Conservation (phyloP, 2,329 filamentous ascomycete species). For the Coleophoma eucalyptorum region DNA sequence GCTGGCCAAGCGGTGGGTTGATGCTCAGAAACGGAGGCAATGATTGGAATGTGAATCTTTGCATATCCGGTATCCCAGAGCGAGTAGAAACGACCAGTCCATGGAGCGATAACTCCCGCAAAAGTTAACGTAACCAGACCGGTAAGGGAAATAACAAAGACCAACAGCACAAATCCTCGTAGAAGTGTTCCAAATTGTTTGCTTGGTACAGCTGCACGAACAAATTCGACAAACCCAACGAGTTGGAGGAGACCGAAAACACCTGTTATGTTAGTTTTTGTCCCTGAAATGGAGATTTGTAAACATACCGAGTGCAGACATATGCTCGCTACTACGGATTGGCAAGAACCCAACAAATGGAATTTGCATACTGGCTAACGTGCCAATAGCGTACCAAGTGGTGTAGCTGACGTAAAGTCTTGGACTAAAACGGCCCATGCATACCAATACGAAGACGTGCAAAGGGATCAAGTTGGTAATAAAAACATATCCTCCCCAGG, state of each 20-base stretch:
- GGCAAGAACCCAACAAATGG: conserved; percentile 97
- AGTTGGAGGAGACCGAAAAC: conserved; percentile 95
- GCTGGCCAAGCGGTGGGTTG: conserved; percentile 98
- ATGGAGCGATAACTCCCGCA: conserved; percentile 89
- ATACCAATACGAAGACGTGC: conserved; percentile 88
- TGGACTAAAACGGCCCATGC: conserved; percentile 95
- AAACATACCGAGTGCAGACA: conserved; percentile 82
- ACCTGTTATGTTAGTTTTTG: conserved; percentile 43
- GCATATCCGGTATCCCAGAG: conserved; percentile 98
- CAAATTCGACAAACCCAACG: conserved; percentile 86
- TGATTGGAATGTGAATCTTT: conserved; percentile 99
- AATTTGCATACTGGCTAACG: conserved; percentile 97
- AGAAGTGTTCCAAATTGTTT: conserved; percentile 94
- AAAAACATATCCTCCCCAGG: conserved; percentile 99
- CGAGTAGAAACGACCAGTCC: conserved; percentile 98
- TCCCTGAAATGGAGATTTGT: neutral
- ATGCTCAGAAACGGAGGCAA: conserved; percentile 98
- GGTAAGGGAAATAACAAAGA: conserved; percentile 69
- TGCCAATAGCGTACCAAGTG: conserved; percentile 96
- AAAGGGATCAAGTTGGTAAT: conserved; percentile 96
- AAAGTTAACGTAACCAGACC: conserved; percentile 85
- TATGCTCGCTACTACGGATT: conserved; percentile 96
- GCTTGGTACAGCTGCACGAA: conserved; percentile 82
- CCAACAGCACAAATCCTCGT: conserved; percentile 66
- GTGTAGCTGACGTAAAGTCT: conserved; percentile 95